These are phyloP conservation scores for Fusarium keratoplasticum DNA, from an alignment of 2,329 filamentous ascomycete species.

Conservation along the genomic window DNA sequence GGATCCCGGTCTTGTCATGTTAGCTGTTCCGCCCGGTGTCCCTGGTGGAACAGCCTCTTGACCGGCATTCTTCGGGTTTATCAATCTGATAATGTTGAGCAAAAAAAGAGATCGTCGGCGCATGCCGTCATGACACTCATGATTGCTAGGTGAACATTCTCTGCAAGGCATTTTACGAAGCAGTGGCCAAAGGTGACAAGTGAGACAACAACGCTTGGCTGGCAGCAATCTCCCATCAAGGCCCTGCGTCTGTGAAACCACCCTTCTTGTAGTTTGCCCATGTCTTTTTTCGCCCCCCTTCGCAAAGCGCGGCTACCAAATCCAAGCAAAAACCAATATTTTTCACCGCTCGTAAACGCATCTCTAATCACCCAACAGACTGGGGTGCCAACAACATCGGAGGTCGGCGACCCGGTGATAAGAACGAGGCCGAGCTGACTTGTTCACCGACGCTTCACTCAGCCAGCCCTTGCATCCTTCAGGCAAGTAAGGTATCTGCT, in stretches of 20 bases:
- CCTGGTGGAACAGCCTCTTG: background rate
- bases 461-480: background rate
- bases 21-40: background rate
- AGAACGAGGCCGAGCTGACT: background rate
- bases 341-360: background rate
- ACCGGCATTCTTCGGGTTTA: background rate
- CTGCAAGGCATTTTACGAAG: background rate
- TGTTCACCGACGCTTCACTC: background rate
- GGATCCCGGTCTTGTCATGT: background rate
- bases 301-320: conserved; percentile 31
- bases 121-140: background rate
- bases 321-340: background rate
- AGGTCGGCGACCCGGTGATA: background rate
- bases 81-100: background rate
- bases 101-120: background rate
- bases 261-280: background rate
- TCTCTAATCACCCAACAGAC: conserved; percentile 6
- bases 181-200: conserved; percentile 4
- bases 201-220: conserved; percentile 35
- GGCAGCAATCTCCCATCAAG: background rate
- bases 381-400: background rate
- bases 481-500: background rate
- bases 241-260: conserved; percentile 10
- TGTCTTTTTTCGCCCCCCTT: background rate
- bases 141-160: background rate